Conservation (phyloP, 2,329 filamentous ascomycete species). For the Xylaria hypoxylon region DNA sequence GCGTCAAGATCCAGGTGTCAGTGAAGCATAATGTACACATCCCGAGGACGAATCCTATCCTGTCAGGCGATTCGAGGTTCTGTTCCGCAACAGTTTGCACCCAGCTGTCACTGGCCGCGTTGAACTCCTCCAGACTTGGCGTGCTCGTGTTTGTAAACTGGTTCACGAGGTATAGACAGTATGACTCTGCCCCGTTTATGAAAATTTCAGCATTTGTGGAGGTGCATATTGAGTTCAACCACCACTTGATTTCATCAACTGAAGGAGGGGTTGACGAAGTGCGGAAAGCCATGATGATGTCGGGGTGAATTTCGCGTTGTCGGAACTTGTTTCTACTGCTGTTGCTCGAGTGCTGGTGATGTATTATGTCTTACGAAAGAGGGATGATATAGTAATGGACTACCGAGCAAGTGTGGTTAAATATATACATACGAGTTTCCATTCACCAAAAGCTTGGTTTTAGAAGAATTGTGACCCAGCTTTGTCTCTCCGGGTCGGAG, state of each 20-base stretch:
- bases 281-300: not conserved
- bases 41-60: not conserved
- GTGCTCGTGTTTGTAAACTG: not conserved
- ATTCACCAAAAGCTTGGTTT: not conserved
- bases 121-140: not conserved
- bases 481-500: not conserved
- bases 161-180: not conserved
- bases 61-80: not conserved
- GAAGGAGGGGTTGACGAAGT: not conserved
- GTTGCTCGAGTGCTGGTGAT: no score
- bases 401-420: not conserved
- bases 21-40: not conserved
- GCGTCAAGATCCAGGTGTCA: not conserved
- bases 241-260: not conserved
- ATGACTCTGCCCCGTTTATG: not conserved
- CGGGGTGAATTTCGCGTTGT: not conserved
- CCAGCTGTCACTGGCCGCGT: slow-evolving; percentile 1
- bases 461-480: not conserved
- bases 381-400: no score
- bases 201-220: not conserved
- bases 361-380: no score
- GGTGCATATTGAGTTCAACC: not conserved
- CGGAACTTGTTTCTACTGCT: not conserved
- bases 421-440: not conserved
- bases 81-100: not conserved